phyloP scores from a whole-genome alignment of 192 early-diverging fungal species.

The Coemansia sp. region DNA sequence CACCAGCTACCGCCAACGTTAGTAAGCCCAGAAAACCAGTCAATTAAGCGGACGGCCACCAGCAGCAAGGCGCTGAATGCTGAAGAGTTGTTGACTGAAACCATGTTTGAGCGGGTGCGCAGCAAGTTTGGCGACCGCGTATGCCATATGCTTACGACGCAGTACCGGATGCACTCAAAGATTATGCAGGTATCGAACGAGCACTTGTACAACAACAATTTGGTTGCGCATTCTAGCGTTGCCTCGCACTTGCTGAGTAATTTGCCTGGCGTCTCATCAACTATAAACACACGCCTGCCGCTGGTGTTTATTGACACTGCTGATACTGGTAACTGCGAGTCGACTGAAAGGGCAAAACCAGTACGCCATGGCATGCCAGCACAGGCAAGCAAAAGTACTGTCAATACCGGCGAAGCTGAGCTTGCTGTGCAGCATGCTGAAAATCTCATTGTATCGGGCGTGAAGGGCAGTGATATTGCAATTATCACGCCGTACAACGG shows the following conservation, averaged over 20 bases:
- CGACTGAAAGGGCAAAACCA: conserved; percentile 75
- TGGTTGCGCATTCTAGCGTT: conserved; percentile 68
- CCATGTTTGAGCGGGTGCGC: conserved; percentile 81
- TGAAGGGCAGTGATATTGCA: conserved; percentile 65
- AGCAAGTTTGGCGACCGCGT: conserved; percentile 57
- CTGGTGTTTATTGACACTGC: conserved; percentile 73
- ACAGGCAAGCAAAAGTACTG: conserved; percentile 63
- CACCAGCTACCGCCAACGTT: conserved; percentile 86
- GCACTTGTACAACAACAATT: conserved; percentile 67
- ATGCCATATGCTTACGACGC: conserved; percentile 71
- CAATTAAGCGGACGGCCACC: neutral
- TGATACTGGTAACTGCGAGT: conserved; percentile 63
- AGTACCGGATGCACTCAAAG: conserved; percentile 85
- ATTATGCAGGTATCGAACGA: conserved; percentile 77
- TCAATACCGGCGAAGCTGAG: conserved; percentile 74
- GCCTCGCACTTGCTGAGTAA: conserved; percentile 63
- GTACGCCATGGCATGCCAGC: conserved; percentile 77
- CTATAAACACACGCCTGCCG: conserved; percentile 61
- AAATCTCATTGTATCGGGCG: conserved; percentile 61
- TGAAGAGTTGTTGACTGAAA: conserved; percentile 33
- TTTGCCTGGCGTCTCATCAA: conserved; percentile 55
- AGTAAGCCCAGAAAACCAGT: neutral
- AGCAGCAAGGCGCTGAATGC: neutral
- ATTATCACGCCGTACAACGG: conserved; percentile 87
- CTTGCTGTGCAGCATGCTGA: conserved; percentile 65